Conservation (phyloP, 257 asterid species). For the Ligustrum vulgare region DNA sequence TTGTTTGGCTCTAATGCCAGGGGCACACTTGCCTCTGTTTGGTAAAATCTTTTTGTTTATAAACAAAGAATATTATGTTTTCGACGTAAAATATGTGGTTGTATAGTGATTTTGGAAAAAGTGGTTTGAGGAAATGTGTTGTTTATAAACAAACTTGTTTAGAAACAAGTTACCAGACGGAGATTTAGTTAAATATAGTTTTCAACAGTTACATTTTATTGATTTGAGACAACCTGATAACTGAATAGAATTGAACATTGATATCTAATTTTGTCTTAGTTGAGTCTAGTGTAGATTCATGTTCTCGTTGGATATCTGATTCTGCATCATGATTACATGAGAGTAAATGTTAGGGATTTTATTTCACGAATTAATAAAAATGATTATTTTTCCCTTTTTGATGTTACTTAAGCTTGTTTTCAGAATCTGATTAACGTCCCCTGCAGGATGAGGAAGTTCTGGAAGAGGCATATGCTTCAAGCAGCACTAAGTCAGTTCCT, state of each 20-base stretch:
- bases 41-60: too few relatives aligned
- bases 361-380: not conserved
- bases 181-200: not conserved
- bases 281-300: conserved; percentile 1
- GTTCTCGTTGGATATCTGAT: not conserved
- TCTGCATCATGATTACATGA: not conserved
- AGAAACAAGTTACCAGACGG: too few relatives aligned
- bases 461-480: conserved; percentile 75
- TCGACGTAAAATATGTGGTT: too few relatives aligned
- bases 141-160: too few relatives aligned
- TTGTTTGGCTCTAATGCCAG: not conserved
- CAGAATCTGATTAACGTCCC: conserved; percentile 19
- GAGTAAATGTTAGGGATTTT: not conserved
- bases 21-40: too few relatives aligned
- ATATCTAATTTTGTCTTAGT: not conserved
- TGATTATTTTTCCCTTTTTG: conserved; percentile 4
- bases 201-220: not conserved
- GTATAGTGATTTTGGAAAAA: too few relatives aligned
- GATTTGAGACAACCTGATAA: not conserved
- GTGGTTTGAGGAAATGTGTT: too few relatives aligned
- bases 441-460: conserved; percentile 61
- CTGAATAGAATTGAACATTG: not conserved
- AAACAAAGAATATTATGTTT: too few relatives aligned
- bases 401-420: conserved; percentile 10
- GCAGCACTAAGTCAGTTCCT: conserved; percentile 57